phyloP scores from a whole-genome alignment of 2,329 filamentous ascomycete genomes.

The Geosmithia morbida region DNA sequence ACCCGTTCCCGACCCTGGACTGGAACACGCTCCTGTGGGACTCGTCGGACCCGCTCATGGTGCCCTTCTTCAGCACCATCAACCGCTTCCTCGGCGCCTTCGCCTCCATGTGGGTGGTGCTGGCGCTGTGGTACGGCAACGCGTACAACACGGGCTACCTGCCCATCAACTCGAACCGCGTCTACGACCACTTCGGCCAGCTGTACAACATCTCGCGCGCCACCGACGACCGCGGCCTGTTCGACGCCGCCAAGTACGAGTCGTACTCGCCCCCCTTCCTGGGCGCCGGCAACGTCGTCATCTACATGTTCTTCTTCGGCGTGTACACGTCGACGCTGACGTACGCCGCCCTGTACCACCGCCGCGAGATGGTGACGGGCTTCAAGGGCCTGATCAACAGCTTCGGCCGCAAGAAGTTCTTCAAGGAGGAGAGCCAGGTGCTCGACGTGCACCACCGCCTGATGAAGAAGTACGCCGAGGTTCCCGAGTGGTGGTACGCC shows the following conservation, averaged over 20 bases:
- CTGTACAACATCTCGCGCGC: constrained; percentile 30
- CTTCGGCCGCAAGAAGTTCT: constrained; percentile 23
- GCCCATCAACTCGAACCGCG: constrained; percentile 34
- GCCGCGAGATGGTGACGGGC: constrained; percentile 32
- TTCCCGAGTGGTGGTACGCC: constrained; percentile 41
- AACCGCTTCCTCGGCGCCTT: constrained; percentile 47
- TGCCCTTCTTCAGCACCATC: constrained; percentile 42
- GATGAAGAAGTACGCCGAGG: constrained; percentile 30
- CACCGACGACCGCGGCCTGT: constrained; percentile 26
- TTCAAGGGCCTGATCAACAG: constrained; percentile 31
- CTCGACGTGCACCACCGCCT: constrained; percentile 33
- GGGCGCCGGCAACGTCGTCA: constrained; percentile 29
- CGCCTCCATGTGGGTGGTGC: constrained; percentile 36
- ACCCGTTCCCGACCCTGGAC: constrained; percentile 30
- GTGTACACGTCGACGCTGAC: constrained; percentile 36
- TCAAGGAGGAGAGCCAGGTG: constrained; percentile 12
- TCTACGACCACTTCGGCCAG: constrained; percentile 32
- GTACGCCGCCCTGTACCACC: constrained; percentile 35
- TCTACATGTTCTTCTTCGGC: constrained; percentile 42
- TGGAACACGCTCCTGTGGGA: constrained; percentile 31
- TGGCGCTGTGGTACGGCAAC: constrained; percentile 44
- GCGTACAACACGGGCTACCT: constrained; percentile 41
- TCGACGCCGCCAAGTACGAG: constrained; percentile 29
- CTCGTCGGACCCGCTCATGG: constrained; percentile 28
- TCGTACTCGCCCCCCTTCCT: constrained; percentile 37